Base-by-base conservation (phyloP, 2,329 filamentous ascomycete species). In the Akanthomyces dipterigenus region DNA sequence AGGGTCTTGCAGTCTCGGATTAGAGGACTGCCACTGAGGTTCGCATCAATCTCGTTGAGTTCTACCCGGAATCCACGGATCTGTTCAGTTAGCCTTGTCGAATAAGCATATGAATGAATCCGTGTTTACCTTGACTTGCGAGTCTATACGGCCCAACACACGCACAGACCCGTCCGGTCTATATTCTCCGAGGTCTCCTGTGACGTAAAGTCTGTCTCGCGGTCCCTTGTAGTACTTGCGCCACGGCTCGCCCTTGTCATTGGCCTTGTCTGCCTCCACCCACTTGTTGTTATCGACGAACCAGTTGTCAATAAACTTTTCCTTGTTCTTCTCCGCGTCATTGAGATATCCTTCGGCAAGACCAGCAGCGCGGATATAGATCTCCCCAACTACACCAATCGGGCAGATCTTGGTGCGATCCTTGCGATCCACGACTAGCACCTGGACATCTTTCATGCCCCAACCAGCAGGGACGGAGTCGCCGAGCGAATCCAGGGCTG, bases 31-130 rank as follows among this genome's bases (percentile, higher is more conserved):
- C 86, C 82, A 59, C 86, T 89, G 51, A 97, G 77, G 72, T 96
- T 88, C 46, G 82, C 89, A 73, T 98, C 93, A 66, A 98, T 97
- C 67, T 98, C 95, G 65, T 88, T 89, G 50, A 98, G 86, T 76
- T 99, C 95, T 67, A 99, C 96, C 64, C 93, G 84, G 81, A 97
- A 98, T 1, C 93, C 93, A 63, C 95, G 88, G 66, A 98, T 93
- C 80, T 45, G 43, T 45, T 4, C 3, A 24, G 20, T 45, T 45
- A 45, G 43, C 43, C 3, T 45, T 9, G n/a, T 14, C 9, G 7
- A 45, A 22, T 2, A 45, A 14, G 5, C 36, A 16, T 2, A 16
- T 24, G 43, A 45, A 45, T 11, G 36, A 38, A 38, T 38, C 11
- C 14, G 5, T 38, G 16, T 3, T 45, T 14, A 45, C 46, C 24